Base-by-base conservation (phyloP, 768 basidiomycete species). In the Podaxis carcinomalis region DNA sequence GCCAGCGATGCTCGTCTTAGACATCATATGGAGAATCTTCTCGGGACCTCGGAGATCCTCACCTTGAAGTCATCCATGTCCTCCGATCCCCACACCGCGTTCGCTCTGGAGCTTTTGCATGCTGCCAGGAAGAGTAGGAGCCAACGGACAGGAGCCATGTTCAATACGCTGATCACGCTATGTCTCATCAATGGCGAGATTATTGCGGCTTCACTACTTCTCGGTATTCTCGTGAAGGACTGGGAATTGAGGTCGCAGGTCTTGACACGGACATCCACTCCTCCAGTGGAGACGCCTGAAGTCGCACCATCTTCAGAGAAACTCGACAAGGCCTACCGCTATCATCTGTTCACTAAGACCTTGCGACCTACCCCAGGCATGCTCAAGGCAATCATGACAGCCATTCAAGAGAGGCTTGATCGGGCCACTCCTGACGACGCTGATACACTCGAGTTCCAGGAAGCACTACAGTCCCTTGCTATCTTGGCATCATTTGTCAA, bases 111-210 rank as follows among this genome's bases (percentile, higher is more conserved):
- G 23, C 77, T 92, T 2, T 69, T 90, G 25, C 66, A 74, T 46
- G 70, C 75, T 3, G 87, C 88, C 0, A 79, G 83, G n/a, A 70
- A 77, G 44, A 79, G 81, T 47, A 78, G 83, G 28, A 83, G 83
- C 54, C 74, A 78, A 32, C 81, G 86, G 47, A 83, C 84, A 1
- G 72, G 80, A n/a, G 74, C 76, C 32, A 84, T 90, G 78, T 90
- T 85, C 67, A 79, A 80, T 55, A 76, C 77, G 1, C 71, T 91
- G 52, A 77, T 92, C 64, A 75, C 80, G 3, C 79, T 86, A 7
- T 89, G 87, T 59, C 75, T 93, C 19, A 69, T 91, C 40, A 90
- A 93, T 53, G 89, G 90, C 25, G 92, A 93, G 68, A 85, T 93
- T 52, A 79, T 93, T 42, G 77, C 89, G n/a, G 90, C 83, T 0